These are phyloP conservation scores for Microascus cirrosus DNA, from an alignment of 2,329 filamentous ascomycete genomes.

Conservation along the genomic window DNA sequence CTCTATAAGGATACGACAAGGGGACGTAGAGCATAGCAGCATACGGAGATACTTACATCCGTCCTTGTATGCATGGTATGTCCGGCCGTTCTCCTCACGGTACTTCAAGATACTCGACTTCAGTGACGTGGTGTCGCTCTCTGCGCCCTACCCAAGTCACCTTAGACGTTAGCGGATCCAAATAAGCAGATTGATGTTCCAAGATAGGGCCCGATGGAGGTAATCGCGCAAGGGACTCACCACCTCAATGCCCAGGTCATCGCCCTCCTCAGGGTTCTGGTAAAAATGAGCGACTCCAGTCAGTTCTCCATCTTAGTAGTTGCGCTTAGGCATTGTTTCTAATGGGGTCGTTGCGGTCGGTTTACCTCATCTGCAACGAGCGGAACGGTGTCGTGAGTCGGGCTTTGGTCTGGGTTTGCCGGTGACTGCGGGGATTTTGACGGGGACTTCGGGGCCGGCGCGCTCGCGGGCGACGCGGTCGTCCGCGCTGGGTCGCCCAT, in stretches of 20 bases:
- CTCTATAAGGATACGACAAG: no score
- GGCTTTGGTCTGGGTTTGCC: background rate
- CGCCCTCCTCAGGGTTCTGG: background rate
- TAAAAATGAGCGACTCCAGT: background rate
- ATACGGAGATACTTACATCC: constrained; percentile 7
- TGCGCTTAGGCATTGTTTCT: background rate
- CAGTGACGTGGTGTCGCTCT: constrained; percentile 8
- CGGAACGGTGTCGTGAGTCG: background rate
- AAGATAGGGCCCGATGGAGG: no score
- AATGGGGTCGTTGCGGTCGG: background rate
- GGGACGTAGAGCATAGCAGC: no score
- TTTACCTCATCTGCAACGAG: background rate
- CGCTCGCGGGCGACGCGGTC: background rate
- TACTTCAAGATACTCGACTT: constrained; percentile 12
- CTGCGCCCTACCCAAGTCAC: background rate
- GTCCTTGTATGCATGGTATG: constrained; percentile 17
- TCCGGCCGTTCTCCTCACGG: constrained; percentile 15
- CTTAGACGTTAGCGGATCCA: background rate
- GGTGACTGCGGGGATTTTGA: background rate
- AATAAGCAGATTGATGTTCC: no score
- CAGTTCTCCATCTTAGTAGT: background rate
- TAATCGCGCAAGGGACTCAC: background rate
- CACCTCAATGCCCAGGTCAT: background rate
- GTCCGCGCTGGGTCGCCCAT: background rate
- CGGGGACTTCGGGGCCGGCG: background rate